phyloP scores from a whole-genome alignment of 2,329 filamentous ascomycete species.

The Clonostachys sp. region DNA sequence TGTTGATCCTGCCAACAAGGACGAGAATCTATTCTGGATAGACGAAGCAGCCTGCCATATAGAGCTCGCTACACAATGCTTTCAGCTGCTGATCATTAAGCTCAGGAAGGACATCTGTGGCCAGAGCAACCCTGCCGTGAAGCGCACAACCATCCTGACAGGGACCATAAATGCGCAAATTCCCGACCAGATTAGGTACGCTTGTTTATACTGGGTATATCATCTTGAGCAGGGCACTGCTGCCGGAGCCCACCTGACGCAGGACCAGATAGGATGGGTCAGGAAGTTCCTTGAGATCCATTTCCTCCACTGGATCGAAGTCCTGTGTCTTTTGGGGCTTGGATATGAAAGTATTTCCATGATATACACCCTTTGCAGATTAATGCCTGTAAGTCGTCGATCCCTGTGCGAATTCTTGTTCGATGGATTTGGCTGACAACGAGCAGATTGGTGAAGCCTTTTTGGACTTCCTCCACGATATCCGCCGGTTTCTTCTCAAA shows the following conservation, averaged over 20 bases:
- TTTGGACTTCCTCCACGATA: neutral
- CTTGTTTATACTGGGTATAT: slow-evolving; percentile 29
- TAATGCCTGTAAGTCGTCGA: neutral
- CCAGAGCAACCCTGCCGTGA: neutral
- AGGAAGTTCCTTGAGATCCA: slow-evolving; percentile 26
- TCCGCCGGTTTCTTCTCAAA: neutral
- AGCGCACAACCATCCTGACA: neutral
- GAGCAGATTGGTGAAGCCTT: neutral
- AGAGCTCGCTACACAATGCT: slow-evolving; percentile 13
- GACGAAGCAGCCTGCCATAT: slow-evolving; percentile 23
- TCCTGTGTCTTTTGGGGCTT: slow-evolving; percentile 22
- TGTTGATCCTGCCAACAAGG: slow-evolving; percentile 9
- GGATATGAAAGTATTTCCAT: neutral
- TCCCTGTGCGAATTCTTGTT: neutral
- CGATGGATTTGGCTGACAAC: neutral
- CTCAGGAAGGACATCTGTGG: neutral
- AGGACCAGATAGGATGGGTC: slow-evolving; percentile 5
- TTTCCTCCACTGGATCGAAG: slow-evolving; percentile 36
- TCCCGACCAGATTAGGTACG: slow-evolving; percentile 28
- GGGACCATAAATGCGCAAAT: slow-evolving; percentile 7
- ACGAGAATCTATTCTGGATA: slow-evolving; percentile 25
- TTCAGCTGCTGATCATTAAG: neutral
- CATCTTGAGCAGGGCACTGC: slow-evolving; percentile 13
- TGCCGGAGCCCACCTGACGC: neutral
- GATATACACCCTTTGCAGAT: neutral